phyloP scores from a whole-genome alignment of 75 land plant species.

The Gnetum montanum region DNA sequence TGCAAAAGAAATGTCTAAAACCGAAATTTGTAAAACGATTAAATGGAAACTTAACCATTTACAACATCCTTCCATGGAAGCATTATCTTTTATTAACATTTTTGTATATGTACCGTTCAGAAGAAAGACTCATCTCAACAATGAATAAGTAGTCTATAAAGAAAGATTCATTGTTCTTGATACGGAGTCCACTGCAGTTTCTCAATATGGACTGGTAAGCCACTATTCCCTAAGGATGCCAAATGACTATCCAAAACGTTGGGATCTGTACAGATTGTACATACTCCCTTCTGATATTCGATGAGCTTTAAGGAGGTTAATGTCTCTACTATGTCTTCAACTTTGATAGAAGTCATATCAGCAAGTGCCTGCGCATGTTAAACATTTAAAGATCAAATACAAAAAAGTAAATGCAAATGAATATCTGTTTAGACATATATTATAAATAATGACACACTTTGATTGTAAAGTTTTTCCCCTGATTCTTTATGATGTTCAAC shows the following conservation, averaged over 20 bases:
- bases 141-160: too few species aligned
- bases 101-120: too few species aligned
- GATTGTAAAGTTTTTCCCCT: conserved; percentile 83
- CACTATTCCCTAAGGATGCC: conserved; percentile 87
- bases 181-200: conserved; percentile 97
- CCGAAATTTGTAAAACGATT: too few species aligned
- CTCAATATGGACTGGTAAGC: conserved; percentile 82
- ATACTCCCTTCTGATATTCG: conserved; percentile 92
- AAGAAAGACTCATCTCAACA: too few species aligned
- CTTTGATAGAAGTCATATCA: conserved; percentile 93
- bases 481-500: conserved; percentile 85
- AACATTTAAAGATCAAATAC: not conserved
- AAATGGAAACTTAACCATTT: too few species aligned
- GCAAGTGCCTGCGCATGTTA: conserved; percentile 87
- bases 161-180: conserved; percentile 81
- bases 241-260: conserved; percentile 92
- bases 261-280: conserved; percentile 95
- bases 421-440: not conserved
- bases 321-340: conserved; percentile 75
- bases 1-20: too few species aligned
- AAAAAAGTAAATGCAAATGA: not conserved
- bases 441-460: conserved; percentile 34
- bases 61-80: too few species aligned
- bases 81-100: too few species aligned
- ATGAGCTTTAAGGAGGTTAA: conserved; percentile 73